Evolutionary conservation across 2,329 filamentous ascomycete species (phyloP).

Genomic region (Calonectria honghensis): DNA sequence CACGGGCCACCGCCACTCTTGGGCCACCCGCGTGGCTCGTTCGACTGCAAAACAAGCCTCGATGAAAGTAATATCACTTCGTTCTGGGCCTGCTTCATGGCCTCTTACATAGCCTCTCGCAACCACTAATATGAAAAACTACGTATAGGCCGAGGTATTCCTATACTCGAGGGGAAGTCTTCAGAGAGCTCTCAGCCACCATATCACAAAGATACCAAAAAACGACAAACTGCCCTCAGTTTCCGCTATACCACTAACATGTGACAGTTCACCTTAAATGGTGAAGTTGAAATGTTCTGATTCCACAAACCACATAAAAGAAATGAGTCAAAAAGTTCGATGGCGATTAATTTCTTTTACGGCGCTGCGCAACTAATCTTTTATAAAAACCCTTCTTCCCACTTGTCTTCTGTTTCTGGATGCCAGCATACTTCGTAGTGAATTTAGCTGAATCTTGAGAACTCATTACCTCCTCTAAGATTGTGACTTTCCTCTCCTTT

Average conservation of each 20-base stretch:
- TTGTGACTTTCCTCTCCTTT: slow-evolving; percentile 90
- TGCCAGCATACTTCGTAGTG: slow-evolving; percentile 89
- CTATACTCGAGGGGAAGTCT: background rate
- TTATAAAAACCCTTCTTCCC: slow-evolving; percentile 95
- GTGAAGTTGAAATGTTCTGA: background rate
- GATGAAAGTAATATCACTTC: background rate
- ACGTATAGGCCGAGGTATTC: background rate
- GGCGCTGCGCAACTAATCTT: slow-evolving; percentile 74
- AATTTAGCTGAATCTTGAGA: slow-evolving; percentile 77
- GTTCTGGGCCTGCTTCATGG: background rate
- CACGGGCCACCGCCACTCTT: slow-evolving; percentile 47
- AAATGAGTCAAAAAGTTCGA: background rate
- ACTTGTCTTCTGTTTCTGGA: slow-evolving; percentile 87
- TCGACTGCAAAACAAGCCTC: background rate
- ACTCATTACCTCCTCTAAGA: slow-evolving; percentile 87
- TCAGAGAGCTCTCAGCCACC: background rate
- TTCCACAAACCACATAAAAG: background rate
- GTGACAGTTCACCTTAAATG: background rate
- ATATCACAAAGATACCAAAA: background rate
- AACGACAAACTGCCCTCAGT: background rate
- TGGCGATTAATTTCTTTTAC: slow-evolving; percentile 47
- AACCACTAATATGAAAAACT: background rate
- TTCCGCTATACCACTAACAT: background rate
- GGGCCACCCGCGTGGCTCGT: background rate
- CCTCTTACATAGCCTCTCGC: background rate